A percentile compares a stretch with the other conserved stretches of the same genome.
Evolutionary conservation across 2,329 filamentous ascomycete genomes (phyloP).

Genomic region (Ophiostoma sp.): DNA sequence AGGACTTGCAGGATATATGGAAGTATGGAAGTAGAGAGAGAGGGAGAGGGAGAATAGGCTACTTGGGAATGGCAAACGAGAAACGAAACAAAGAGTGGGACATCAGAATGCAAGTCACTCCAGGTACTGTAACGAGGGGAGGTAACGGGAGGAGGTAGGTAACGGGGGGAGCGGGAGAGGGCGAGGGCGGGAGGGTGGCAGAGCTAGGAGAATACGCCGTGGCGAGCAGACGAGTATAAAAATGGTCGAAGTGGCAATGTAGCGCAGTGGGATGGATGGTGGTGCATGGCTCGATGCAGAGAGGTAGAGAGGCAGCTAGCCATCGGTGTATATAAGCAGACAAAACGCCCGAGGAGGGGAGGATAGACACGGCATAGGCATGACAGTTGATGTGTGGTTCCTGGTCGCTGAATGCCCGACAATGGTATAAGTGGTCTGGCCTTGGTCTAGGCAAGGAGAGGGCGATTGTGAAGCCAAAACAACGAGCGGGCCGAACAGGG

Average conservation of each 20-base stretch:
- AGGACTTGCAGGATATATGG: neutral
- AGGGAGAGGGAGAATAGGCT: neutral
- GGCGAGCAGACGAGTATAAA: neutral
- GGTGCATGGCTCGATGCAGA: neutral
- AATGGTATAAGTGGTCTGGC: neutral
- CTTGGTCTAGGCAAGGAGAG: neutral
- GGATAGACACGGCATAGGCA: neutral
- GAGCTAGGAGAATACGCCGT: conserved; percentile 2
- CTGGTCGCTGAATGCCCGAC: neutral
- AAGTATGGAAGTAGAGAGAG: neutral
- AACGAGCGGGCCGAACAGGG: neutral
- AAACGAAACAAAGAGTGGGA: conserved; percentile 8
- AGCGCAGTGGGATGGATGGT: neutral
- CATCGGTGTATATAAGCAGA: neutral
- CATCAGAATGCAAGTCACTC: neutral
- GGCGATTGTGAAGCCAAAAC: too few species aligned
- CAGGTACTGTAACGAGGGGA: neutral
- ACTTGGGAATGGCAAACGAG: neutral
- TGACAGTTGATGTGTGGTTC: neutral
- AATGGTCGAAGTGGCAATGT: neutral
- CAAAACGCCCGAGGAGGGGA: neutral
- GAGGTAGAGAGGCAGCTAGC: neutral
- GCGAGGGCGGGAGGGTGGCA: neutral
- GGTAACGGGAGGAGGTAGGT: neutral
- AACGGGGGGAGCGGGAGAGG: neutral